Conservation (phyloP, 192 early-diverging fungal species). For the Chytriomyces sp. region DNA sequence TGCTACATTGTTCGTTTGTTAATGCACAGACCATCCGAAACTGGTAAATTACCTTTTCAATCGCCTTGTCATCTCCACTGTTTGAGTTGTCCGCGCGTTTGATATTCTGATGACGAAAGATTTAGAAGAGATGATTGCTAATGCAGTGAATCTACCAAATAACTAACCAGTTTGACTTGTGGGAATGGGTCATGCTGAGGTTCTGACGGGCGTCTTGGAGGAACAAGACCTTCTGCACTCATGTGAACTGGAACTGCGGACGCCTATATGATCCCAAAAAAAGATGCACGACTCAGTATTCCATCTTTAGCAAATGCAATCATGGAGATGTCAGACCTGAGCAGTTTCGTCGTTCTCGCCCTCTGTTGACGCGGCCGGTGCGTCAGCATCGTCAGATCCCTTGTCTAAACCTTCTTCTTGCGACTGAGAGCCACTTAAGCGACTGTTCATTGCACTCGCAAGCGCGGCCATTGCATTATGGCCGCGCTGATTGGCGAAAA, state of each 20-base stretch:
- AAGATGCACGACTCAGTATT: too few relatives aligned
- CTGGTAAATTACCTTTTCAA: conserved; percentile 46
- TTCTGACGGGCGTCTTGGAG: background rate
- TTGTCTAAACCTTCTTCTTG: background rate
- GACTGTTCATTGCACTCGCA: conserved; percentile 47
- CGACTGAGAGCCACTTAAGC: background rate
- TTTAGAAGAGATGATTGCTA: background rate
- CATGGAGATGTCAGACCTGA: background rate
- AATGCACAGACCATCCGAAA: background rate
- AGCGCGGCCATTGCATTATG: conserved; percentile 52
- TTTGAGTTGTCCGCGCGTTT: conserved; percentile 50
- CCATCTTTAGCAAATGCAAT: too few relatives aligned
- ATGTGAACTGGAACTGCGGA: background rate
- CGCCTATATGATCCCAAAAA: too few relatives aligned
- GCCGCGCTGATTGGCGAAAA: conserved; percentile 43
- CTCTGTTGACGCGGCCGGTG: conserved; percentile 9
- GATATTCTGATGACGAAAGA: conserved; percentile 28
- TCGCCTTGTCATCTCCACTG: conserved; percentile 57
- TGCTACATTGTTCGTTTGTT: conserved; percentile 23
- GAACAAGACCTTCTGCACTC: background rate
- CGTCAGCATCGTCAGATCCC: background rate
- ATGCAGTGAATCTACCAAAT: conserved; percentile 1
- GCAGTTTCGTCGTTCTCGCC: conserved; percentile 2
- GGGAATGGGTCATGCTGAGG: background rate
- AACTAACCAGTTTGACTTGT: background rate